phyloP scores from a whole-genome alignment of 2,329 filamentous ascomycete genomes.

The Malbranchea cinnamomea region DNA sequence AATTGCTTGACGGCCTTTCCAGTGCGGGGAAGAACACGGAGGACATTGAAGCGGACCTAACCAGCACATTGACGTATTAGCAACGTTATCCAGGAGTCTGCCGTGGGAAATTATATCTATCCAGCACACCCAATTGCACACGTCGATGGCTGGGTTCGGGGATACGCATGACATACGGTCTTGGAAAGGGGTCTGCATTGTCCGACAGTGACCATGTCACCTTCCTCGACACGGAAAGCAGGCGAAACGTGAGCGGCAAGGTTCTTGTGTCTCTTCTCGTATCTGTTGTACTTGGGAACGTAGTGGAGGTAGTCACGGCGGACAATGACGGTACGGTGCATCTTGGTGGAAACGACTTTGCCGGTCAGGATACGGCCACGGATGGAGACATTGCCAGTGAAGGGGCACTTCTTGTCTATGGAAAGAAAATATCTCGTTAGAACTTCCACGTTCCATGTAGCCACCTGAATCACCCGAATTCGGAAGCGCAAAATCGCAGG shows the following conservation, averaged over 20 bases:
- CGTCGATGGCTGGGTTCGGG: slow-evolving; percentile 5
- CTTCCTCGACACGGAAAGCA: slow-evolving; percentile 99
- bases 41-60: slow-evolving; percentile 99
- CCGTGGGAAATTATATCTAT: not conserved
- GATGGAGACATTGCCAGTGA: slow-evolving; percentile 98
- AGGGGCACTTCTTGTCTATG: slow-evolving; percentile 99
- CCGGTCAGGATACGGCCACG: slow-evolving; percentile 99
- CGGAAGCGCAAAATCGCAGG: not conserved
- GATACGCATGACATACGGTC: slow-evolving; percentile 94
- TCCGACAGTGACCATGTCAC: slow-evolving; percentile 98
- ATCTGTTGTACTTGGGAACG: slow-evolving; percentile 98
- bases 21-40: slow-evolving; percentile 93
- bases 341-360: slow-evolving; percentile 99
- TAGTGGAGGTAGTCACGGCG: slow-evolving; percentile 99
- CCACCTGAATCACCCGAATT: no score
- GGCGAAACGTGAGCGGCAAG: slow-evolving; percentile 96
- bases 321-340: slow-evolving; percentile 99
- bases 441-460: no score
- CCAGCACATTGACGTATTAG: no score
- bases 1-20: slow-evolving; percentile 97
- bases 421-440: slow-evolving; percentile 6
- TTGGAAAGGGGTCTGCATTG: slow-evolving; percentile 99
- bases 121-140: not conserved
- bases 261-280: slow-evolving; percentile 99
- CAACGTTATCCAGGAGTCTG: not conserved